Evolutionary conservation across 2,329 filamentous ascomycete genomes (phyloP), one percentile per base, ranked within the genome.

Genomic region (Botrytis medusae): DNA sequence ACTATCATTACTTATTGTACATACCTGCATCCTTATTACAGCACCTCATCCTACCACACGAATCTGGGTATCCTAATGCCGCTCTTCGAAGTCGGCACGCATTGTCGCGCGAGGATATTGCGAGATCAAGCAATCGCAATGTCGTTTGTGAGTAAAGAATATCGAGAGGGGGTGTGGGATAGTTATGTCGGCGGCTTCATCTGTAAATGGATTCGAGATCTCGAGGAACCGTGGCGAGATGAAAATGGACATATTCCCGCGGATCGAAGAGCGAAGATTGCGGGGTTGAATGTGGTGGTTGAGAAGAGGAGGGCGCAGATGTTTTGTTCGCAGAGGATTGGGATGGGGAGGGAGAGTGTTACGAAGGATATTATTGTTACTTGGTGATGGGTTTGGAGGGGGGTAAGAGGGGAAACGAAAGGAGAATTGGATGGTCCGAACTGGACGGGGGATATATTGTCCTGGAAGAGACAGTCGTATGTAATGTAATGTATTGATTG

Each of bases 161-260:
- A 76, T 44, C 57, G 69, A 29, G 75, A 76, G n/a, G 75, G 75
- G 0, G 29, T 76, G 4, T 76, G 72, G 71, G 74, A 76, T 67
- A 72, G 69, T 68, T 54, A 72, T 5, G 32, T 62, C 0, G 59
- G 72, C 18, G 73, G 59, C 2, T 64, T 46, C 25, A 69, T 74
- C 20, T 61, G 61, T 46, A 46, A 64, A 12, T 72, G 63, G 69
- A 48, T 74, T 25, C 59, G 73, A 32, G 72, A 74, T 51, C 22
- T 72, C 14, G 75, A 76, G 48, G 74, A 74, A 32, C 64, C 71
- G n/a, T 74, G 72, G 73, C 40, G 69, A 25, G 72, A 72, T 72
- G 69, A n/a, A 42, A 46, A 67, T 6, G 63, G 57, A 9, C n/a
- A 22, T 3, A 61, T 73, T 22, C 61, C 61, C 22, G 57, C 4